phyloP scores from a whole-genome alignment of 768 basidiomycete species.

The Ramaria sp. region DNA sequence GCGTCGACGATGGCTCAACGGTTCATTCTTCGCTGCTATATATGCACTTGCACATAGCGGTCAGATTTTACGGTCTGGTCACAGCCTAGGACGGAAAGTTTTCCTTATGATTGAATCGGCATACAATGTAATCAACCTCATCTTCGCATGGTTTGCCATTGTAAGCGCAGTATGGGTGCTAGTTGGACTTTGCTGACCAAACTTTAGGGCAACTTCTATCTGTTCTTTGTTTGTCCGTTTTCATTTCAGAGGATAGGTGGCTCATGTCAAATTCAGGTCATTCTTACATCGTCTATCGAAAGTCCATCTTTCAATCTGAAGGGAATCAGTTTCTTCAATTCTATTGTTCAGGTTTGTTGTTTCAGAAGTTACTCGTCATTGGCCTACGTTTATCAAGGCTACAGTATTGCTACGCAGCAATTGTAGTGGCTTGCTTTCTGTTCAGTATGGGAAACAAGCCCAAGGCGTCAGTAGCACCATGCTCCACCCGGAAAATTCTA shows the following conservation, averaged over 20 bases:
- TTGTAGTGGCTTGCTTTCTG: slow-evolving; percentile 82
- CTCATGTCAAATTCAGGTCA: slow-evolving; percentile 37
- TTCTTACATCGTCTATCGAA: slow-evolving; percentile 83
- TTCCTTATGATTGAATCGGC: slow-evolving; percentile 69
- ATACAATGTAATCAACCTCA: slow-evolving; percentile 79
- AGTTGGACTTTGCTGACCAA: not conserved
- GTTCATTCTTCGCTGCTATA: slow-evolving; percentile 90
- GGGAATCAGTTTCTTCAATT: slow-evolving; percentile 65
- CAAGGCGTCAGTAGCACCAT: slow-evolving; percentile 44
- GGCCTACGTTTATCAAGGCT: slow-evolving; percentile 7
- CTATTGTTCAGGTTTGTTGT: slow-evolving; percentile 52
- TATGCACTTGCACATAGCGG: slow-evolving; percentile 87
- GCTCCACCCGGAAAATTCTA: slow-evolving; percentile 13
- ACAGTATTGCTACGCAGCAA: slow-evolving; percentile 74
- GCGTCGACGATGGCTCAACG: slow-evolving; percentile 81
- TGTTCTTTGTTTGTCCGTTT: slow-evolving; percentile 69
- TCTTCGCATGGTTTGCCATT: slow-evolving; percentile 91
- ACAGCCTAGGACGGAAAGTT: slow-evolving; percentile 65
- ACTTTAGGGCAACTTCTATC: slow-evolving; percentile 80
- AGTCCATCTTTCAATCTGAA: slow-evolving; percentile 52
- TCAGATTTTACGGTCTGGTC: slow-evolving; percentile 72
- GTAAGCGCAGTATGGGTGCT: slow-evolving; percentile 32
- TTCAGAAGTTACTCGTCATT: slow-evolving; percentile 3
- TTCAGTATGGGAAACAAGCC: slow-evolving; percentile 97
- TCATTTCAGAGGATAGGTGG: not conserved